These are phyloP conservation scores for Suhomyces coccinellae DNA, from an alignment of 1,139 yeast genomes.

Conservation along the genomic window DNA sequence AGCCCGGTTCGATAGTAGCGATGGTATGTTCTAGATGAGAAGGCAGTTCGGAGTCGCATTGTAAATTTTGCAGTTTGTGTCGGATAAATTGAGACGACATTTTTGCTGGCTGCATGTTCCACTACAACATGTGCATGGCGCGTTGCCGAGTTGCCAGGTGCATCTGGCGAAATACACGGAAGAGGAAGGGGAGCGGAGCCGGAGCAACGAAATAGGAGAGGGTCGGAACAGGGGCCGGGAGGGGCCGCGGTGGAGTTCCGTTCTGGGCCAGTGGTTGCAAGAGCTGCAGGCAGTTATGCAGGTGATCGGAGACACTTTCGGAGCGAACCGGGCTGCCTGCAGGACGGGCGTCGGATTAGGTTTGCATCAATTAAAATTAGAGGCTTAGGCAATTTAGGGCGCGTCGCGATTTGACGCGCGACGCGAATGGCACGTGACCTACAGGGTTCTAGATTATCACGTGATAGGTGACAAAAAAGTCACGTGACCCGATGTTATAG, in stretches of 20 bases:
- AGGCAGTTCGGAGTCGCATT: background rate
- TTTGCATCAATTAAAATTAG: background rate
- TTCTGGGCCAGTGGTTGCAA: too few relatives aligned
- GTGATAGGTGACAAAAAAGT: too few relatives aligned
- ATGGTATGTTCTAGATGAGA: background rate
- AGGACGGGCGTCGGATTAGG: too few relatives aligned
- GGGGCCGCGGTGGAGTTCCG: background rate
- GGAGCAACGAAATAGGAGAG: background rate
- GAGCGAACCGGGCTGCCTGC: background rate
- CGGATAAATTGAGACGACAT: conserved; percentile 1
- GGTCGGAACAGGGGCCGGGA: background rate
- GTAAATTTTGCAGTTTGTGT: conserved; percentile 1
- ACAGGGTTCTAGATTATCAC: too few relatives aligned
- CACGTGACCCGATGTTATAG: too few relatives aligned
- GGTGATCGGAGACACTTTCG: background rate
- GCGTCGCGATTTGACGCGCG: too few relatives aligned
- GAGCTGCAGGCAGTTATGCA: background rate
- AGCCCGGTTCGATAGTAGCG: background rate
- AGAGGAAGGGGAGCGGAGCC: background rate
- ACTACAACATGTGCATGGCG: background rate
- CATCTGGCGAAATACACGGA: background rate
- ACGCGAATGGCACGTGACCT: too few relatives aligned
- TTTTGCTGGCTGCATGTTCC: background rate
- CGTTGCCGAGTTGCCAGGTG: background rate
- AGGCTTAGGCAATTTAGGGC: background rate